A percentile compares a stretch with the other conserved stretches of the same genome.
Conservation (phyloP, 1,284 basidiomycete species). For the Boletus sp. region DNA sequence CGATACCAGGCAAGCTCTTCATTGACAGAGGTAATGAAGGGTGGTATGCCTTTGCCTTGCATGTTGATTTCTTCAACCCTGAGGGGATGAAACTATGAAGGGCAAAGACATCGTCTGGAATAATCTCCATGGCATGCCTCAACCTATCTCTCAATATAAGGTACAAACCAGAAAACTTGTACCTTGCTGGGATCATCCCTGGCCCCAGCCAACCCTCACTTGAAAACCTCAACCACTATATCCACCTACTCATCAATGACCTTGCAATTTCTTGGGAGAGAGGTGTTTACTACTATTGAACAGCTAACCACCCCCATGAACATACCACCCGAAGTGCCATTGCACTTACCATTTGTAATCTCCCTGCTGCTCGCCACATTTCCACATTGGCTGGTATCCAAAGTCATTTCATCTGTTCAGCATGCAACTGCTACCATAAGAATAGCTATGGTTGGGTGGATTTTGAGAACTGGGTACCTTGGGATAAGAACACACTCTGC, state of each 20-base stretch:
- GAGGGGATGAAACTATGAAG: background rate
- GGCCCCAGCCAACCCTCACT: slow-evolving; percentile 10
- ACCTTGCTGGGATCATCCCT: slow-evolving; percentile 11
- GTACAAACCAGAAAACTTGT: slow-evolving; percentile 15
- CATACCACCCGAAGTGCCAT: too few relatives aligned
- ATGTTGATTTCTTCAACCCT: slow-evolving; percentile 7
- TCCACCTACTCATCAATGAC: slow-evolving; percentile 2
- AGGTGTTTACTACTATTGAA: too few relatives aligned
- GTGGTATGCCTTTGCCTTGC: background rate
- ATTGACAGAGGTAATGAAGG: slow-evolving; percentile 4
- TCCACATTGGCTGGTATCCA: too few relatives aligned
- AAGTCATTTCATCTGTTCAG: too few relatives aligned
- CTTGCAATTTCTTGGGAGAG: too few relatives aligned
- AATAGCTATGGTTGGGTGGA: too few relatives aligned
- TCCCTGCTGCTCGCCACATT: too few relatives aligned
- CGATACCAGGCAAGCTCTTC: background rate
- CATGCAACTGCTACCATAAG: too few relatives aligned
- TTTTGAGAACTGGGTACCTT: too few relatives aligned
- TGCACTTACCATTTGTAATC: too few relatives aligned
- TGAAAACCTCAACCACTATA: slow-evolving; percentile 18
- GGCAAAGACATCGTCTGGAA: background rate
- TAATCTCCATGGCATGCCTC: slow-evolving; percentile 10
- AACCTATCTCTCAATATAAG: background rate
- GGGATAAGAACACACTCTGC: too few relatives aligned
- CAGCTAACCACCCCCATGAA: too few relatives aligned